Percentiles rank a stretch among this genome's conserved stretches.
Conservation (phyloP, 352 stramenopile species). For the Pythium volutum region DNA sequence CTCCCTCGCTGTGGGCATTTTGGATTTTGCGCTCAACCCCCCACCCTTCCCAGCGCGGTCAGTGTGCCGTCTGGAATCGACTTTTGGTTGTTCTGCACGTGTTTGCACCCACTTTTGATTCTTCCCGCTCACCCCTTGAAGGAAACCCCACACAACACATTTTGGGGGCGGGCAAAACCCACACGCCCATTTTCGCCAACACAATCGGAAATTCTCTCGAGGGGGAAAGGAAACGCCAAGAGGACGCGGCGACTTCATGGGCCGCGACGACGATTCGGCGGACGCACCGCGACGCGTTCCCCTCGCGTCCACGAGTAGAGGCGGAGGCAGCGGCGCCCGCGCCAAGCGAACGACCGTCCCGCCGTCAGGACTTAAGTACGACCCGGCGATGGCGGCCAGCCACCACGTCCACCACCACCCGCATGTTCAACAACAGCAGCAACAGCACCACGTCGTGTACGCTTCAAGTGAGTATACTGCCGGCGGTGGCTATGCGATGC, state of each 20-base stretch:
- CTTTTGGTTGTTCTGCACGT: background rate
- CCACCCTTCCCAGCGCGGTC: slow-evolving; percentile 1
- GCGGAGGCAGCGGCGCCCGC: background rate
- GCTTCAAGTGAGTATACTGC: background rate
- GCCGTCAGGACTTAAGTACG: slow-evolving; percentile 17
- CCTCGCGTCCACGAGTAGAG: background rate
- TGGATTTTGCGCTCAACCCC: slow-evolving; percentile 38
- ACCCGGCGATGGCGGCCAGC: slow-evolving; percentile 11
- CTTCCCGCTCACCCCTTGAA: slow-evolving; percentile 8
- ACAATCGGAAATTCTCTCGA: background rate
- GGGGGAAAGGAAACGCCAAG: background rate
- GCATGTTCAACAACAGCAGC: background rate
- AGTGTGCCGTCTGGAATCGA: slow-evolving; percentile 3
- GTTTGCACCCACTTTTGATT: slow-evolving; percentile 30
- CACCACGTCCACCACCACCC: background rate
- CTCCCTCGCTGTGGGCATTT: slow-evolving; percentile 29
- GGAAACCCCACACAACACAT: slow-evolving; percentile 13
- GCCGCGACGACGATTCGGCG: slow-evolving; percentile 22
- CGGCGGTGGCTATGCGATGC: slow-evolving; percentile 20
- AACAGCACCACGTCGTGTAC: background rate
- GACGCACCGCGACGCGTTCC: slow-evolving; percentile 8
- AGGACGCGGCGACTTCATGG: slow-evolving; percentile 4
- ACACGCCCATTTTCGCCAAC: background rate
- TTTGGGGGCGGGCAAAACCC: background rate
- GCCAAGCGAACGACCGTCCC: background rate